These are phyloP conservation scores for Erythrobasidium hasegawianum DNA, from an alignment of 1,284 basidiomycete species.

Conservation along the genomic window DNA sequence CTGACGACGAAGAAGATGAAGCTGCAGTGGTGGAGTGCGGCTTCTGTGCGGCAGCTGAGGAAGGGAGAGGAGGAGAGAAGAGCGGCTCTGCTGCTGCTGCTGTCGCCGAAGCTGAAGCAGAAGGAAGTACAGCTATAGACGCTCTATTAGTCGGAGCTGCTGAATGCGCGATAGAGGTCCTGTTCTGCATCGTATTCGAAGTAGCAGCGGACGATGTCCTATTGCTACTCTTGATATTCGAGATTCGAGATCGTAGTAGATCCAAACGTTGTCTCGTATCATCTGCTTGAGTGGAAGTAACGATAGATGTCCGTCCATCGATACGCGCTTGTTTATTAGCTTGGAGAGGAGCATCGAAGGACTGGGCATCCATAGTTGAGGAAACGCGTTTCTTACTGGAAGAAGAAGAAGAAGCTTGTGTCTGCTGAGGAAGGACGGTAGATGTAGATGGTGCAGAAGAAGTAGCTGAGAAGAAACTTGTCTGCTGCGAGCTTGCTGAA, in stretches of 20 bases:
- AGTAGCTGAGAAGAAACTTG: conserved; percentile 14
- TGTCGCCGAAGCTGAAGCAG: neutral
- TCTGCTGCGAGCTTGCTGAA: neutral
- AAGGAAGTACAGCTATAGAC: too few species aligned
- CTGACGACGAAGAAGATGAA: neutral
- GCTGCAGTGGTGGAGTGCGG: neutral
- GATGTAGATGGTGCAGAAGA: conserved; percentile 2
- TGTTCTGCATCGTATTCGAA: neutral
- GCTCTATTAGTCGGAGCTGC: neutral
- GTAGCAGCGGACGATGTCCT: neutral
- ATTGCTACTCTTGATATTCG: conserved; percentile 26
- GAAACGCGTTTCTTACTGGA: conserved; percentile 18
- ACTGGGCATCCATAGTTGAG: conserved; percentile 6
- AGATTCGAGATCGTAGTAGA: conserved; percentile 24
- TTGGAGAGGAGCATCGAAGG: neutral
- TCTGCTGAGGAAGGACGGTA: conserved; percentile 1
- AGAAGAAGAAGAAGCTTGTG: too few species aligned
- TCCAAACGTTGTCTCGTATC: conserved; percentile 4
- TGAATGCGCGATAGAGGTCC: conserved; percentile 8
- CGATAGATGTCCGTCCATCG: conserved; percentile 15
- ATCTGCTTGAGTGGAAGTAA: conserved; percentile 4
- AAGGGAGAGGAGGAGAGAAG: neutral
- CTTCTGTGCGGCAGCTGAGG: neutral
- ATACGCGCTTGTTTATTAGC: conserved; percentile 17
- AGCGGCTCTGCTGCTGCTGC: neutral